Base-by-base conservation (phyloP, 1,284 basidiomycete species). In the Quambalaria eucalypti region DNA sequence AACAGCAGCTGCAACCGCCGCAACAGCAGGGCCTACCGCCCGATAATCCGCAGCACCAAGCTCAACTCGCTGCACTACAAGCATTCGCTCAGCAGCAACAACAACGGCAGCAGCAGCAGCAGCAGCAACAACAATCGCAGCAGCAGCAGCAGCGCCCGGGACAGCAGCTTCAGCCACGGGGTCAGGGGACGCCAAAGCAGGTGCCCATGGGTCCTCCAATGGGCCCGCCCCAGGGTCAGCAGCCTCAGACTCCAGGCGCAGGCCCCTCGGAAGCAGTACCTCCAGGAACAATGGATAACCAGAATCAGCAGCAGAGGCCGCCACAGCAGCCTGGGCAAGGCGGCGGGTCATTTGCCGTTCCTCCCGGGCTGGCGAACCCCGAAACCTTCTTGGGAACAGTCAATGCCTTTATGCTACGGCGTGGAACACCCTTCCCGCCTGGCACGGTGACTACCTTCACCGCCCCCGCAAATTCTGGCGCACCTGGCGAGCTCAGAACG, bases 301-400 rank as follows among this genome's bases (percentile, higher is more conserved):
- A 28, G n/a, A 36, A 25, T 28, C 31, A 23, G 28, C 52, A 33
- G 23, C 50, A 49, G 47, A 21, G 38, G 38, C 51, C n/a, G 9
- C 42, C 30, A 2, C 31, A 40, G 25, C 51, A 51, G 42, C 47
- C 47, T 8, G 16, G 8, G 10, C 30, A 46, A 42, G 19, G n/a
- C 9, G 16, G n/a, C n/a, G 19, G 26, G 36, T 6, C 23, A 4
- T 26, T 28, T 10, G 21, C 42, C 4, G n/a, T 23, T 50, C 33
- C 19, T 8, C 21, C 29, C 21, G 28, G 33, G 28, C 25, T 39
- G n/a, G 16, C 31, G 25, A n/a, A 25, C n/a, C 23, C 44, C 9
- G 38, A 60, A n/a, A 67, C 69, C 46, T 69, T 73, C 51, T 46
- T 66, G 31, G 60, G 58, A 16, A 64, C 64, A 4, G 67, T 73